These are phyloP conservation scores for Vicia faba DNA, from an alignment of 306 rosid species.

Conservation along the genomic window DNA sequence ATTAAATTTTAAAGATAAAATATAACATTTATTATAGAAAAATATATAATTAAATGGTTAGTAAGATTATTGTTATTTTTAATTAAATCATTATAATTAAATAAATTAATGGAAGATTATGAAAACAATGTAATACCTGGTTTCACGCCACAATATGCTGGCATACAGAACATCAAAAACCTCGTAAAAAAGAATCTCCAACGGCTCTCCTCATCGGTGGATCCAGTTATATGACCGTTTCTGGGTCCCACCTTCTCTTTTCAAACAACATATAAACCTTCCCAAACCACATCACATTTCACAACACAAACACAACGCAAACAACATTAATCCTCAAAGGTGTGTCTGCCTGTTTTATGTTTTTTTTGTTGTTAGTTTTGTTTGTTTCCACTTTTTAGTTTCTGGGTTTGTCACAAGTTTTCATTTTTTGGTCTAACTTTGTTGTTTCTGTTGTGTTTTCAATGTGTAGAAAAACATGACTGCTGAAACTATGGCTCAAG, in stretches of 20 bases:
- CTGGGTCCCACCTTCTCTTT: conserved; percentile 26
- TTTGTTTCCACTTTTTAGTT: too few relatives aligned
- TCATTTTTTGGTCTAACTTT: background rate
- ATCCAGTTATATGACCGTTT: conserved; percentile 49
- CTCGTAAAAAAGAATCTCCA: conserved; percentile 44
- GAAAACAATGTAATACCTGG: too few relatives aligned
- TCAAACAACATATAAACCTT: background rate
- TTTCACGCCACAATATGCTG: conserved; percentile 37
- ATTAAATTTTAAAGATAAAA: too few relatives aligned
- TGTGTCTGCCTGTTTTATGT: too few relatives aligned
- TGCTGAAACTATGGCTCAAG: conserved; percentile 37
- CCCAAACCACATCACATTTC: background rate
- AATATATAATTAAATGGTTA: too few relatives aligned
- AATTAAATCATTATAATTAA: too few relatives aligned
- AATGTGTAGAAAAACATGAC: conserved; percentile 38
- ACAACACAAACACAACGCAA: background rate
- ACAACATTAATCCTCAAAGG: too few relatives aligned
- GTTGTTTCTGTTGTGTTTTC: background rate
- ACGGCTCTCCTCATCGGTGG: conserved; percentile 48
- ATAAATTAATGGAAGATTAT: too few relatives aligned
- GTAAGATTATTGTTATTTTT: too few relatives aligned
- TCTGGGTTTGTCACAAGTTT: conserved; percentile 33
- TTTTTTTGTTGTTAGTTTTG: too few relatives aligned
- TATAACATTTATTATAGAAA: too few relatives aligned
- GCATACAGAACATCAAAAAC: conserved; percentile 27